A percentile compares a stretch with the other conserved stretches of the same genome.
Evolutionary conservation across 1,284 basidiomycete species (phyloP).

Genomic region (Lignosus rhinocerotis): DNA sequence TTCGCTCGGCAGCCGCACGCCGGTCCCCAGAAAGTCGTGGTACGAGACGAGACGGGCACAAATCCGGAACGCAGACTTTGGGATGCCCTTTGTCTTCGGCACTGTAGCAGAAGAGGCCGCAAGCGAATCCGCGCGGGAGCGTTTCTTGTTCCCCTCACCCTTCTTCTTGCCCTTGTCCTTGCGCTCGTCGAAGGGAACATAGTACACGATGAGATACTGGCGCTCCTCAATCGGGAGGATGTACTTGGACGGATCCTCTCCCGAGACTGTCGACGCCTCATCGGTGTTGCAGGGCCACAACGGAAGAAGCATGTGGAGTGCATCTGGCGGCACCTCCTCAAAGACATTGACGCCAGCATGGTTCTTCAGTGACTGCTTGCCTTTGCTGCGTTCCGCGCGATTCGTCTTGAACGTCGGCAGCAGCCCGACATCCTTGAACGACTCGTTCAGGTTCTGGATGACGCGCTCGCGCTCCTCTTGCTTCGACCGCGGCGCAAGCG

Average conservation of each 20-base stretch:
- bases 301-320: conserved; percentile 79
- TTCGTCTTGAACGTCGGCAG: conserved; percentile 52
- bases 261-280: conserved; percentile 30
- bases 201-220: conserved; percentile 74
- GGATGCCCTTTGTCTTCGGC: conserved; percentile 40
- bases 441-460: conserved; percentile 67
- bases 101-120: conserved; percentile 39
- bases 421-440: conserved; percentile 76
- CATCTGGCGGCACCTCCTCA: conserved; percentile 61
- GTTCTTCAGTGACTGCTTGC: conserved; percentile 31
- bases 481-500: conserved; percentile 58
- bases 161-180: conserved; percentile 31
- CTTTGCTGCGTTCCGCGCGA: conserved; percentile 32
- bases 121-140: conserved; percentile 30
- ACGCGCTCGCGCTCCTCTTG: conserved; percentile 67
- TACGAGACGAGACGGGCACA: conserved; percentile 68
- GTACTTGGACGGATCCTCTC: conserved; percentile 37
- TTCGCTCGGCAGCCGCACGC: conserved; percentile 69
- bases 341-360: conserved; percentile 48
- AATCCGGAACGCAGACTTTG: conserved; percentile 62
- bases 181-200: conserved; percentile 49
- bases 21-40: conserved; percentile 65
- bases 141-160: conserved; percentile 37
- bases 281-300: conserved; percentile 79
- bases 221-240: conserved; percentile 52